A percentile compares a stretch with the other conserved stretches of the same genome.
phyloP scores from a whole-genome alignment of 2,329 filamentous ascomycete genomes.

The Trichoderma pleuroti region DNA sequence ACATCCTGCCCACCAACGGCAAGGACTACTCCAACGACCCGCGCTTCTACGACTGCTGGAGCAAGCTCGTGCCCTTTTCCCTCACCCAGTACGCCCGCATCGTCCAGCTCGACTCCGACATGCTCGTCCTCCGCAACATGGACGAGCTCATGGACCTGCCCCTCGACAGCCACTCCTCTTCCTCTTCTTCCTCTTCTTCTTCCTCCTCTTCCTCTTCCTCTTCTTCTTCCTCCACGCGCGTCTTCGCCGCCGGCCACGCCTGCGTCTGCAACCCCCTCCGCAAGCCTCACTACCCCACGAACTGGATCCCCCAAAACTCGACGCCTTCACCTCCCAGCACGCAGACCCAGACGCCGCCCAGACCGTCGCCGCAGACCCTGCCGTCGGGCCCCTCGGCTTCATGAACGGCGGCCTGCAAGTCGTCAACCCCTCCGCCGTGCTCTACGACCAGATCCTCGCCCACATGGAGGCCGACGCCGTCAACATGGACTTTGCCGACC shows the following conservation, averaged over 20 bases:
- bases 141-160: constrained; percentile 85
- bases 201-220: constrained; percentile 37
- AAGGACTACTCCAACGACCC: constrained; percentile 71
- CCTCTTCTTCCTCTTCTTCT: constrained; percentile 29
- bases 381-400: constrained; percentile 46
- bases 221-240: constrained; percentile 44
- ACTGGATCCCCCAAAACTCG: constrained; percentile 62
- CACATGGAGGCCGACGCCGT: constrained; percentile 48
- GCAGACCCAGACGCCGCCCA: constrained; percentile 45
- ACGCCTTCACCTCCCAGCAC: constrained; percentile 57
- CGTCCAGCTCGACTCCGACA: constrained; percentile 83
- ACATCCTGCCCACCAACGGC: constrained; percentile 65
- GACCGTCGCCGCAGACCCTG: constrained; percentile 42
- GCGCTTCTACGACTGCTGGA: constrained; percentile 89
- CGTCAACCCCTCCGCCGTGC: constrained; percentile 46
- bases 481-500: constrained; percentile 57
- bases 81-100: constrained; percentile 74
- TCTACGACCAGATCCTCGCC: constrained; percentile 50
- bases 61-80: constrained; percentile 76
- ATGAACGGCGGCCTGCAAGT: constrained; percentile 48
- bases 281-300: constrained; percentile 71
- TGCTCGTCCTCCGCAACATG: constrained; percentile 81
- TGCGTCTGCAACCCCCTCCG: constrained; percentile 82
- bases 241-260: constrained; percentile 81
- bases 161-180: no score